phyloP scores from a whole-genome alignment of 345 rosid genomes.

The Populus ilicifolia region DNA sequence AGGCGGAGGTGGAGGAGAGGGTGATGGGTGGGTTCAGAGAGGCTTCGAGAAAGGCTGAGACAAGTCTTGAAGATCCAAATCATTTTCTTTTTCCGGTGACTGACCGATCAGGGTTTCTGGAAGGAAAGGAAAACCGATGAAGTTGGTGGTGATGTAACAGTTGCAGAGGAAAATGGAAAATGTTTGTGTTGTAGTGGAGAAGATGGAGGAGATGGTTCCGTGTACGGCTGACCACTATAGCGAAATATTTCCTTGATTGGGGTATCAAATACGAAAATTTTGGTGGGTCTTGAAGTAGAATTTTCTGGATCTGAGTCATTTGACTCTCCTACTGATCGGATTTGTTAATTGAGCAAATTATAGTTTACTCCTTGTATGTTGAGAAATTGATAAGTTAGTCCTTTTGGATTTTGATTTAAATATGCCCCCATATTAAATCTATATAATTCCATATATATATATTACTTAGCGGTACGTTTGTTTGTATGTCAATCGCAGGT shows the following conservation, averaged over 20 bases:
- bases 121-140: neutral
- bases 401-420: too few relatives aligned
- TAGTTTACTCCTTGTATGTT: too few relatives aligned
- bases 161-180: neutral
- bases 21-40: slow-evolving; percentile 43
- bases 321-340: too few relatives aligned
- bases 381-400: too few relatives aligned
- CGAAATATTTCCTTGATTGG: too few relatives aligned
- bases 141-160: neutral
- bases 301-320: too few relatives aligned
- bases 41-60: slow-evolving; percentile 29
- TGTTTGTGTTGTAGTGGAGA: neutral
- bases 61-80: slow-evolving; percentile 31
- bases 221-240: neutral
- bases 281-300: too few relatives aligned
- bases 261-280: neutral
- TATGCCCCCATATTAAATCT: too few relatives aligned
- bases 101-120: slow-evolving; percentile 9
- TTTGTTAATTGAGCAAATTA: too few relatives aligned
- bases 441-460: too few relatives aligned
- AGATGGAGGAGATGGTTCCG: neutral
- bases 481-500: too few relatives aligned
- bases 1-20: slow-evolving; percentile 67
- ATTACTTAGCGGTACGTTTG: too few relatives aligned
- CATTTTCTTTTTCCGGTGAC: slow-evolving; percentile 32